A percentile compares a stretch with the other conserved stretches of the same genome.
phyloP scores from a whole-genome alignment of 345 rosid species.

The Linum usitatissimum region DNA sequence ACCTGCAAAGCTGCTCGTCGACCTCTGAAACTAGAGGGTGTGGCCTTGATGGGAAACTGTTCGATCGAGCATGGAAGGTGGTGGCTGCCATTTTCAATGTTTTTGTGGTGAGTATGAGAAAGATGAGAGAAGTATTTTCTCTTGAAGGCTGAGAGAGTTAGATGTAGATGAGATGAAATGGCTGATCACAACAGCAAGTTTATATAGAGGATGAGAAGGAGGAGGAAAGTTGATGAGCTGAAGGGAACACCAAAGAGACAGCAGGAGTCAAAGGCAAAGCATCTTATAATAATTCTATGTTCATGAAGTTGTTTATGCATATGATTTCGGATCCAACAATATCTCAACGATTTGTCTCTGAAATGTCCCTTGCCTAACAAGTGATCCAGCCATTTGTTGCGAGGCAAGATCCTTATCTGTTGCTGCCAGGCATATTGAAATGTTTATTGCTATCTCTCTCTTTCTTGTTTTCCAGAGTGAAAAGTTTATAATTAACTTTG shows the following conservation, averaged over 20 bases:
- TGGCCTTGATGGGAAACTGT: background rate
- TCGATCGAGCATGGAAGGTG: background rate
- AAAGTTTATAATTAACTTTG: too few relatives aligned
- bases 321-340: background rate
- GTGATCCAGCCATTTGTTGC: background rate
- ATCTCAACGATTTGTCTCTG: background rate
- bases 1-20: background rate
- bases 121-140: background rate
- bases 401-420: background rate
- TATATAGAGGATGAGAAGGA: background rate
- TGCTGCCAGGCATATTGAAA: background rate
- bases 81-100: background rate
- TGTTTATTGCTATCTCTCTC: too few relatives aligned
- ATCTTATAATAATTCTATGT: background rate
- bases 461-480: too few relatives aligned
- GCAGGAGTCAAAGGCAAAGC: background rate
- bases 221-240: background rate
- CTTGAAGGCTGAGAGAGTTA: background rate
- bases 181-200: background rate
- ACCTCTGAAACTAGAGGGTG: background rate
- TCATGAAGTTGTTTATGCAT: background rate
- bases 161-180: background rate
- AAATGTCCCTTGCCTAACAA: background rate
- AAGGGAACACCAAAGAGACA: background rate
- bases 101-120: background rate